Evolutionary conservation across 768 basidiomycete genomes (phyloP), one percentile per base, ranked within the genome.

Genomic region (Tricholoma hemisulphureum): DNA sequence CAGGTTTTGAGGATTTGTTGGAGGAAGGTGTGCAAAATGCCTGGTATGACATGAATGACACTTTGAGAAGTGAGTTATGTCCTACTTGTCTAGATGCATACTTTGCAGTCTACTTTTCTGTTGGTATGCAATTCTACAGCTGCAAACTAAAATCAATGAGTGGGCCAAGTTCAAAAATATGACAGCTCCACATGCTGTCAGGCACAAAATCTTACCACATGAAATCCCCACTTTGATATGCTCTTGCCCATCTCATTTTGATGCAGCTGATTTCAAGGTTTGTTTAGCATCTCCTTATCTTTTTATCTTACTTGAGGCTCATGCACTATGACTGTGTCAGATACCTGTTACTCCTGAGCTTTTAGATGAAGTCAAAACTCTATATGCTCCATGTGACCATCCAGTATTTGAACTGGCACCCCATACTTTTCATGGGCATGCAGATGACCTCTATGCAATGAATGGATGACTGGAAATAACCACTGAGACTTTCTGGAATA

Each of bases 121-220:
- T 2, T 78, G 71, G 69, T 49, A 76, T 3, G 65, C 70, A 4
- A 73, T 77, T 45, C 74, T 72, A 1, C 75, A 69, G 69, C 53
- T 76, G 8, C 76, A 76, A 55, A 35, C 29, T 0, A 72, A 77
- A 57, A 57, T 77, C 5, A 70, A 77, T 62, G 45, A 39, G 0
- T 75, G 65, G 53, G 41, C 55, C 1, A 7, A 39, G 5, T 63
- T 45, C 5, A 37, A 53, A 26, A 74, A 73, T 51, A 28, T 26
- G 10, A 68, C 62, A 0, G 41, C 54, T 4, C 61, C 59, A 9
- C 60, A 71, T 1, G 41, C 57, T 1, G 62, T 73, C 53, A 58
- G 57, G n/a, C 61, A 75, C 29, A 78, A 76, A 51, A 52, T 73
- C n/a, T 66, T 77, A 8, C 76, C 75, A 11, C 68, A 72, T 34